Conservation (phyloP, 2,329 filamentous ascomycete genomes). For the Rutstroemia sp. region DNA sequence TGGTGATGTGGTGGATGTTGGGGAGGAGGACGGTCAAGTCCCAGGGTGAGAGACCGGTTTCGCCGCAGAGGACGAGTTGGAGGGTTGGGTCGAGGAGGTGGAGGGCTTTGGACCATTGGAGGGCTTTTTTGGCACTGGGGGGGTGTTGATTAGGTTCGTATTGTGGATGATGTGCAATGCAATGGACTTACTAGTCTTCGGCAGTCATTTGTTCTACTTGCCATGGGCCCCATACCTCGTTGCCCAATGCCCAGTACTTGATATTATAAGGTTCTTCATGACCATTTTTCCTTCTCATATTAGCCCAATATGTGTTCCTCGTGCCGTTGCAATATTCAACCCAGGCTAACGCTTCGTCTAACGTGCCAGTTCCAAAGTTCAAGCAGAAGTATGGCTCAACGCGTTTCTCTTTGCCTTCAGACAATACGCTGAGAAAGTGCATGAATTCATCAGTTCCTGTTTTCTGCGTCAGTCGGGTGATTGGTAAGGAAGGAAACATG, state of each 20-base stretch:
- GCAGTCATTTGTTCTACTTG: conserved; percentile 51
- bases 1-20: conserved; percentile 54
- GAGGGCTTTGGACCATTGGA: conserved; percentile 51
- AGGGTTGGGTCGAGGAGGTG: conserved; percentile 53
- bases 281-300: conserved; percentile 69
- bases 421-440: conserved; percentile 67
- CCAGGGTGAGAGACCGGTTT: conserved; percentile 54
- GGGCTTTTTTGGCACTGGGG: conserved; percentile 41
- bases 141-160: not conserved
- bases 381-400: conserved; percentile 74
- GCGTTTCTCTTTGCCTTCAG: conserved; percentile 49
- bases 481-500: not conserved
- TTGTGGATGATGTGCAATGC: not conserved
- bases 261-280: conserved; percentile 71
- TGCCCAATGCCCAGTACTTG: conserved; percentile 82
- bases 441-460: conserved; percentile 71
- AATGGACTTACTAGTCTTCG: conserved; percentile 37
- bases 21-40: conserved; percentile 56
- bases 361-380: conserved; percentile 71
- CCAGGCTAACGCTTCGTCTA: conserved; percentile 57
- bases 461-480: not conserved
- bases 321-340: conserved; percentile 80
- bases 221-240: conserved; percentile 45
- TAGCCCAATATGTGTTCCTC: conserved; percentile 74
- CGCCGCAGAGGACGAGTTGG: conserved; percentile 55